Base-by-base conservation (phyloP, 2,329 filamentous ascomycete species). In the Ceratocystis ficicola region DNA sequence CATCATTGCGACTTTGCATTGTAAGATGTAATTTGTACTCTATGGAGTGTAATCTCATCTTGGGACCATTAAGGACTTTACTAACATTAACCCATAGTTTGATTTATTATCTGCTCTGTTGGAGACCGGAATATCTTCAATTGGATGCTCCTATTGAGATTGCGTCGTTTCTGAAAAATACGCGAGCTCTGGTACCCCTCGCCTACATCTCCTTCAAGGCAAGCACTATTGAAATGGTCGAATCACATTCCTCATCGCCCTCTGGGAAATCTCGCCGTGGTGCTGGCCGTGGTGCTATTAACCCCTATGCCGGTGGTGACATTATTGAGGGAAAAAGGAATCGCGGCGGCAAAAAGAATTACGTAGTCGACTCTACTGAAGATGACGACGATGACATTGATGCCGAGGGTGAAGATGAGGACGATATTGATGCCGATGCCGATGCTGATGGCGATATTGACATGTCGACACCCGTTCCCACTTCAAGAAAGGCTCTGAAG, bases 331-430 rank as follows among this genome's bases (percentile, higher is more conserved):
- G 79, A 46, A 81, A 80, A 70, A 77, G 82, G 62, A 82, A 80
- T 67, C 78, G 81, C 7, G 80, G 79, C 5, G 77, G 77, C 20
- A 82, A 83, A 74, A 84, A 84, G 74, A 84, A 78, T 69, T 85
- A 85, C 65, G 80, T 83, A 44, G 80, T 85, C 28, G 82, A 84
- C 68, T 82, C 80, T 46, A 79, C 78, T 65, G 77, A 76, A 46
- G 77, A 78, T n/a, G 77, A 78, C 28, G 77, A 77, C 2, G 78
- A 78, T 1, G 70, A 69, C 2, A 68, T 69, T 8, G 77, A 76
- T 7, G 77, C 77, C 12, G 76, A 77, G 4, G 36, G 36, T 17
- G 77, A 77, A 2, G 77, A 75, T 1, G 72, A 71, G 5, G 73
- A 74, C 6, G 73, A 41, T 41, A 3, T 73, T 22, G 76, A 76